A percentile compares a stretch with the other conserved stretches of the same genome.
Conservation (phyloP, 257 asterid species). For the Ajuga chamaepitys region DNA sequence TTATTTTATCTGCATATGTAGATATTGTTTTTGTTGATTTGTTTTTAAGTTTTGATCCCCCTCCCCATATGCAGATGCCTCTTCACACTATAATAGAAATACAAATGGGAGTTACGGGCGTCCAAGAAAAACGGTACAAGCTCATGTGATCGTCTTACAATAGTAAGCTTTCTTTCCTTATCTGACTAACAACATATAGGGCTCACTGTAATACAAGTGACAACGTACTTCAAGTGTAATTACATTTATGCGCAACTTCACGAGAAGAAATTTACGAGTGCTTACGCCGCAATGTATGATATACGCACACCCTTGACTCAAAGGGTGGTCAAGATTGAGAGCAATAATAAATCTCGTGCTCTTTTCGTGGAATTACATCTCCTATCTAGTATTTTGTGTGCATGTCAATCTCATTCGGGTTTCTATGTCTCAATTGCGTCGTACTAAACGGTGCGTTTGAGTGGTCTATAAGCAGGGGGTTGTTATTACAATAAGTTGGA, state of each 20-base stretch:
- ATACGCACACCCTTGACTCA: not conserved
- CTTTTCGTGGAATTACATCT: not conserved
- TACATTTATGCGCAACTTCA: not conserved
- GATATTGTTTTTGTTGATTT: no score
- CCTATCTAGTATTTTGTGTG: not conserved
- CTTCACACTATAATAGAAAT: constrained; percentile 97
- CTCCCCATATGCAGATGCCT: constrained; percentile 61
- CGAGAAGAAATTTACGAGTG: not conserved
- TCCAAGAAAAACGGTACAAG: constrained; percentile 95
- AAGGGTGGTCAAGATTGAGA: not conserved
- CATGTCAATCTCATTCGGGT: not conserved
- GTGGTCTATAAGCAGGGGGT: not conserved
- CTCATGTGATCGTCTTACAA: constrained; percentile 52
- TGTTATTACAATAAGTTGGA: no score
- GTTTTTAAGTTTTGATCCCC: no score
- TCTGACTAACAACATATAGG: constrained; percentile 11
- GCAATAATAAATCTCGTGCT: not conserved
- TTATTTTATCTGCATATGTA: no score
- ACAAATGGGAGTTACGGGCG: constrained; percentile 99
- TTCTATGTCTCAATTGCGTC: not conserved
- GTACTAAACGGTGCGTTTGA: not conserved
- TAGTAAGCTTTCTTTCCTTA: constrained; percentile 18
- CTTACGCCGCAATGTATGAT: not conserved
- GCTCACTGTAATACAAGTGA: constrained; percentile 2
- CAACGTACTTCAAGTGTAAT: not conserved